These are phyloP conservation scores for Colletotrichum echinochloae DNA, from an alignment of 2,329 filamentous ascomycete species.

Conservation along the genomic window DNA sequence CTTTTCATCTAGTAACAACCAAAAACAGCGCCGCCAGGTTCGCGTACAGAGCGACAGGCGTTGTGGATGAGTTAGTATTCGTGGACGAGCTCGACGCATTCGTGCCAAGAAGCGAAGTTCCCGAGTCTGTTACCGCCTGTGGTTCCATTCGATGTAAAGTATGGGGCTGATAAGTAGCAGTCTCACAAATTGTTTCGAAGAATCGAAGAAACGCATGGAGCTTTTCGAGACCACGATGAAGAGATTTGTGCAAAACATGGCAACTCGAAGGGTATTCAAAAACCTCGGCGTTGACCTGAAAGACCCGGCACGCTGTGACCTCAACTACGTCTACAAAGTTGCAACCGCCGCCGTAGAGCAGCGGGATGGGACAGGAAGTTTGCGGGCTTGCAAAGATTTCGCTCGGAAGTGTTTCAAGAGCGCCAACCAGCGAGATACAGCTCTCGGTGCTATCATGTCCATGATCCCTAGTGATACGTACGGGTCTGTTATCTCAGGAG, in stretches of 20 bases:
- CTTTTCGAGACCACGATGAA: neutral
- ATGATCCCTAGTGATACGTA: constrained; percentile 17
- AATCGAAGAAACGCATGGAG: neutral
- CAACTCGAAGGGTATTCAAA: neutral
- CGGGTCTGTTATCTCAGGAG: constrained; percentile 20
- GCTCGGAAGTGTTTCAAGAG: constrained; percentile 8
- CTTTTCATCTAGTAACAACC: neutral
- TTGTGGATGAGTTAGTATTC: neutral
- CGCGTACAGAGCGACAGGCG: neutral
- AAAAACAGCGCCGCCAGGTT: neutral
- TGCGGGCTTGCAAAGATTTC: constrained; percentile 16
- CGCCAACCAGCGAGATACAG: constrained; percentile 4
- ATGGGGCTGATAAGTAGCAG: neutral
- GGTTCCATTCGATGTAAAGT: neutral
- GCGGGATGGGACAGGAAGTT: constrained; percentile 1
- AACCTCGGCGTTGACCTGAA: neutral
- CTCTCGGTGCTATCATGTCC: constrained; percentile 9
- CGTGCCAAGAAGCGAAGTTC: neutral
- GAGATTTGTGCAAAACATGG: neutral
- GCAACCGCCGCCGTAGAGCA: neutral
- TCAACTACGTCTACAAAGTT: neutral
- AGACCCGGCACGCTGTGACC: neutral
- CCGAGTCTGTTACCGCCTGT: neutral
- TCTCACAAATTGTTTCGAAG: neutral
- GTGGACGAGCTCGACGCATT: neutral